phyloP scores from a whole-genome alignment of 768 basidiomycete species.

The Mycena belliarum region DNA sequence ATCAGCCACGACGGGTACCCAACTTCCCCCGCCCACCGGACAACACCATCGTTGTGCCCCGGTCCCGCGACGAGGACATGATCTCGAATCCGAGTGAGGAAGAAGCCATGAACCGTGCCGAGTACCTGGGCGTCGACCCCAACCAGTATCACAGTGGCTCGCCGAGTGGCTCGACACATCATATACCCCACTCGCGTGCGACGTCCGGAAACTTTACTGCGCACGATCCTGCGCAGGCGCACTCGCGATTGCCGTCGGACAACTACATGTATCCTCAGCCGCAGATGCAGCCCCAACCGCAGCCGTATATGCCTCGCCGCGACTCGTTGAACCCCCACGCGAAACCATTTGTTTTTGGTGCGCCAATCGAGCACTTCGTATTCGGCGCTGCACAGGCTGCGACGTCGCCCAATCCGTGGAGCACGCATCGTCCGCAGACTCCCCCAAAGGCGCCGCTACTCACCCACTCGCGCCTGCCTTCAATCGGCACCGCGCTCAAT shows the following conservation, averaged over 20 bases:
- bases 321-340: constrained; percentile 74
- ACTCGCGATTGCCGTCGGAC: constrained; percentile 58
- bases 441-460: constrained; percentile 37
- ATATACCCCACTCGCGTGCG: constrained; percentile 65
- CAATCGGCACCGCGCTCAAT: constrained; percentile 72
- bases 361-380: constrained; percentile 28
- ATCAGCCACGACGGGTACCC: constrained; percentile 72
- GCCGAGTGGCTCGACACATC: constrained; percentile 45
- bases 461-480: constrained; percentile 45
- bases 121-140: constrained; percentile 46
- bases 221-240: constrained; percentile 63
- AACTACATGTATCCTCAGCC: constrained; percentile 19
- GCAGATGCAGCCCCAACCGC: constrained; percentile 25
- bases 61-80: constrained; percentile 56
- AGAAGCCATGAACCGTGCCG: constrained; percentile 39
- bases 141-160: constrained; percentile 48
- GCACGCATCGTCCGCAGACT: constrained; percentile 24
- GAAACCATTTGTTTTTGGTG: constrained; percentile 82
- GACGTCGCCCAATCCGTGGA: constrained; percentile 31
- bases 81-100: constrained; percentile 90
- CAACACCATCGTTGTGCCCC: constrained; percentile 43
- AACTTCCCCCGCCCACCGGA: constrained; percentile 80
- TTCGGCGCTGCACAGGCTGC: constrained; percentile 34
- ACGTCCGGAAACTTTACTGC: constrained; percentile 61
- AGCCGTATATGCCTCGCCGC: constrained; percentile 26